Evolutionary conservation across 106 monocot species (phyloP).

Genomic region (Triglochin maritima): DNA sequence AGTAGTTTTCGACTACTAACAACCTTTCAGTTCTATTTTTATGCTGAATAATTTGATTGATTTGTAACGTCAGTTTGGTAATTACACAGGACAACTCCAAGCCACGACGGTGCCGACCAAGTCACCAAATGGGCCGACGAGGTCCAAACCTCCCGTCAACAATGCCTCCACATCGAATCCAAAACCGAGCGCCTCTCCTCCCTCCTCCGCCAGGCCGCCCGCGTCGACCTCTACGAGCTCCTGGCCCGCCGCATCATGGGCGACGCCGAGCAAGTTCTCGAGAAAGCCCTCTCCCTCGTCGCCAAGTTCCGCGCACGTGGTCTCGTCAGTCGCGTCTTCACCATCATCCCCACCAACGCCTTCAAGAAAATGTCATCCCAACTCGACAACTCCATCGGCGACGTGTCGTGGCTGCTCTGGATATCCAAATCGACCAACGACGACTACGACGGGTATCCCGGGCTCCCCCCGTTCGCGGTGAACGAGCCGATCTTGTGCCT

Average conservation of each 20-base stretch:
- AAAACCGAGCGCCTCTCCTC: slow-evolving; percentile 59
- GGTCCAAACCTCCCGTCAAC: slow-evolving; percentile 30
- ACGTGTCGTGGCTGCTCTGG: slow-evolving; percentile 18
- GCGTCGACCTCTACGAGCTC: slow-evolving; percentile 66
- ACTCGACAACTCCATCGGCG: slow-evolving; percentile 17
- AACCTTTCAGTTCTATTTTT: too few relatives aligned
- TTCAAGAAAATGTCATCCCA: slow-evolving; percentile 39
- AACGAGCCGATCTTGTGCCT: slow-evolving; percentile 83
- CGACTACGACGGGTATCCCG: slow-evolving; percentile 42
- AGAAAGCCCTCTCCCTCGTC: slow-evolving; percentile 47
- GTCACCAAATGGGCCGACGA: slow-evolving; percentile 49
- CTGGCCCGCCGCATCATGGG: slow-evolving; percentile 75
- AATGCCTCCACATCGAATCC: slow-evolving; percentile 55
- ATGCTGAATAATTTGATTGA: too few relatives aligned
- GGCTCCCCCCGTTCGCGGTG: slow-evolving; percentile 77
- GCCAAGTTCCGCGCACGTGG: slow-evolving; percentile 40
- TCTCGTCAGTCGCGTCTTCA: slow-evolving; percentile 49
- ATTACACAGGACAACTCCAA: too few relatives aligned
- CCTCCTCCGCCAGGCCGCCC: slow-evolving; percentile 72
- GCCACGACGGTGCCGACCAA: slow-evolving; percentile 35
- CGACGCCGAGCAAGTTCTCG: slow-evolving; percentile 67
- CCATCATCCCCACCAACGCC: slow-evolving; percentile 46
- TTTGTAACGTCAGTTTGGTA: too few relatives aligned
- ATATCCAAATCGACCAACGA: slow-evolving; percentile 7
- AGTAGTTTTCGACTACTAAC: too few relatives aligned